phyloP scores from a whole-genome alignment of 768 basidiomycete species.

The Russula sp. region DNA sequence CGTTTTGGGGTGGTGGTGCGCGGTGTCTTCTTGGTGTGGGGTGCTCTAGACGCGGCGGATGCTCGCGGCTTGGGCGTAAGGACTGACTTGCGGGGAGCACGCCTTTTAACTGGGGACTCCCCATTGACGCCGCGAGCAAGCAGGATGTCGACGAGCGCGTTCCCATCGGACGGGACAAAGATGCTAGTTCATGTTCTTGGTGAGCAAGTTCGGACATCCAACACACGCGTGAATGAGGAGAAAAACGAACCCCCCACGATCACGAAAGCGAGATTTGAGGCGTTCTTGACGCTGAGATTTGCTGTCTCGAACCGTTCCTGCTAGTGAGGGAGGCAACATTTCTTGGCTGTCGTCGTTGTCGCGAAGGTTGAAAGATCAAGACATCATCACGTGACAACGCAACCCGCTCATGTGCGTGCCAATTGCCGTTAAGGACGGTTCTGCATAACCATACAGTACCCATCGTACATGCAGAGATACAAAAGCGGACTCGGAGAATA shows the following conservation, averaged over 20 bases:
- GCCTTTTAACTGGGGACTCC: slow-evolving; percentile 37
- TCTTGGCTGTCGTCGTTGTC: neutral
- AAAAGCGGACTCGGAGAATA: neutral
- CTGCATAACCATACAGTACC: too few species aligned
- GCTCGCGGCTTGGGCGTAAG: neutral
- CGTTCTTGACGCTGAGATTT: slow-evolving; percentile 52
- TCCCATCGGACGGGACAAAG: slow-evolving; percentile 46
- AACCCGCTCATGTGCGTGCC: neutral
- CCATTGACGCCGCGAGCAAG: slow-evolving; percentile 42
- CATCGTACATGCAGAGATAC: too few species aligned
- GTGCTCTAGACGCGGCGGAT: neutral
- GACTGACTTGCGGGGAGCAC: neutral
- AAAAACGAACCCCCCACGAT: slow-evolving; percentile 36
- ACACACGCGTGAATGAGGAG: neutral
- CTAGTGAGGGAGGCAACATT: slow-evolving; percentile 14
- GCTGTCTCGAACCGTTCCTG: slow-evolving; percentile 47
- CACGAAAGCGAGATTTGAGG: slow-evolving; percentile 59
- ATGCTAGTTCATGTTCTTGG: slow-evolving; percentile 32
- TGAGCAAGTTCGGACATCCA: neutral
- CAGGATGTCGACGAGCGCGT: slow-evolving; percentile 45
- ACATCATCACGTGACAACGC: neutral
- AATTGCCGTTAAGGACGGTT: too few species aligned
- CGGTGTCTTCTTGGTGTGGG: neutral
- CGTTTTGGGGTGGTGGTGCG: neutral
- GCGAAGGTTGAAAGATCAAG: too few species aligned